These are phyloP conservation scores for Jamesozyma spencerorum DNA, from an alignment of 805 yeast genomes.

Conservation along the genomic window DNA sequence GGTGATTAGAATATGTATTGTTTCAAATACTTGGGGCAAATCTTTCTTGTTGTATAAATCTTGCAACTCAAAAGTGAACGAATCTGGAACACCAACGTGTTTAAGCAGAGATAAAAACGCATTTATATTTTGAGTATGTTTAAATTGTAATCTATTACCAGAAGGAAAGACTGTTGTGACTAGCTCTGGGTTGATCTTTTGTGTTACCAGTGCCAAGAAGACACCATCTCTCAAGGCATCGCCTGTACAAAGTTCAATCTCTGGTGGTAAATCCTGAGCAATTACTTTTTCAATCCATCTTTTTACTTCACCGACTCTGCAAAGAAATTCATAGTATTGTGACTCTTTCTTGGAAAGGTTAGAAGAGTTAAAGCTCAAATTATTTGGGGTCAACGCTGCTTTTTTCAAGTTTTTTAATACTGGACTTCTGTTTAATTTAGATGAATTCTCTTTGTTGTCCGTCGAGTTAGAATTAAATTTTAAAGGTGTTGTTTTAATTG, in stretches of 20 bases:
- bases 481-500: neutral
- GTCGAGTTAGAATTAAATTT: neutral
- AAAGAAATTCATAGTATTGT: constrained; percentile 68
- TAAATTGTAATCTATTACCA: constrained; percentile 64
- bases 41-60: constrained; percentile 89
- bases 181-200: constrained; percentile 57
- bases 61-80: constrained; percentile 83
- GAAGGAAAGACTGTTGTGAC: constrained; percentile 46
- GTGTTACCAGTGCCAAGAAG: constrained; percentile 67
- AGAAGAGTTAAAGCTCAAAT: neutral
- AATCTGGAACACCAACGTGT: constrained; percentile 68
- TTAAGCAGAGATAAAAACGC: constrained; percentile 65
- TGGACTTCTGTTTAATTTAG: constrained; percentile 3
- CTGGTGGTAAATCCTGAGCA: constrained; percentile 47
- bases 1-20: constrained; percentile 79
- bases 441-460: constrained; percentile 3
- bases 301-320: constrained; percentile 75
- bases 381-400: neutral
- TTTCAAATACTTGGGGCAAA: constrained; percentile 87
- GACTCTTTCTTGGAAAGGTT: constrained; percentile 13
- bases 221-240: constrained; percentile 78
- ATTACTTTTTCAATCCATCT: constrained; percentile 65
- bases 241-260: constrained; percentile 43
- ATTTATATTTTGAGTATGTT: constrained; percentile 88
- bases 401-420: constrained; percentile 2